These are phyloP conservation scores for Vachellia collinsii DNA, from an alignment of 306 rosid species.

Conservation along the genomic window DNA sequence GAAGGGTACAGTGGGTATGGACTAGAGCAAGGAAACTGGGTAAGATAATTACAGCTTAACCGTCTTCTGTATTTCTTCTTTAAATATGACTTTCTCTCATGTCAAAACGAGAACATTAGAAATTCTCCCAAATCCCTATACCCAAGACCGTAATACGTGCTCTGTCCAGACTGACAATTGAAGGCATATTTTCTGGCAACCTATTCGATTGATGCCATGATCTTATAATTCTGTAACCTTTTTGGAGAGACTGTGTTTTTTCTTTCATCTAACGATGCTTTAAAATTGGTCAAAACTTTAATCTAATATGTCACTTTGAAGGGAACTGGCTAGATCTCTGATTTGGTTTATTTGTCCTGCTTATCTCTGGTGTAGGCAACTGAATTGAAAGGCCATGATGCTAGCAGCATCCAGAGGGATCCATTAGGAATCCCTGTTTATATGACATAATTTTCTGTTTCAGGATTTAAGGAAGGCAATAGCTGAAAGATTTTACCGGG, in stretches of 20 bases:
- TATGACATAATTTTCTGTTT: conserved; percentile 2
- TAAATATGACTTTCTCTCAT: not conserved
- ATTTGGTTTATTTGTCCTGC: not conserved
- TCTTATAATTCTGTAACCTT: not conserved
- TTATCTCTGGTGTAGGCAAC: conserved; percentile 3
- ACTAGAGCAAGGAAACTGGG: conserved; percentile 71
- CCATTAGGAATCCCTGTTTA: not conserved
- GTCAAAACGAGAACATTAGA: not conserved
- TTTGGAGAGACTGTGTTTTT: not conserved
- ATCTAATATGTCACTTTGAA: not conserved
- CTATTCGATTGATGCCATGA: not conserved
- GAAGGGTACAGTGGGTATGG: conserved; percentile 74
- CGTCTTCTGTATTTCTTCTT: not conserved
- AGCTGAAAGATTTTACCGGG: conserved; percentile 53
- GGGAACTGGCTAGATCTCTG: not conserved
- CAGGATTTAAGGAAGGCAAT: conserved; percentile 58
- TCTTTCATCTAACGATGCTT: not conserved
- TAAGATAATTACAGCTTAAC: conserved; percentile 17
- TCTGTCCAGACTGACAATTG: not conserved
- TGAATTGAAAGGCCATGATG: conserved; percentile 13
- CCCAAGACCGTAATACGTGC: not conserved
- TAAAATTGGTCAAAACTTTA: not conserved
- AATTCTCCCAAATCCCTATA: not conserved
- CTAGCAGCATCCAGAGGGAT: conserved; percentile 17
- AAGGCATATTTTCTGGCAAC: not conserved